A percentile compares a stretch with the other conserved stretches of the same genome.
phyloP scores from a whole-genome alignment of 768 basidiomycete genomes.

The Glaciozyma antarctica region DNA sequence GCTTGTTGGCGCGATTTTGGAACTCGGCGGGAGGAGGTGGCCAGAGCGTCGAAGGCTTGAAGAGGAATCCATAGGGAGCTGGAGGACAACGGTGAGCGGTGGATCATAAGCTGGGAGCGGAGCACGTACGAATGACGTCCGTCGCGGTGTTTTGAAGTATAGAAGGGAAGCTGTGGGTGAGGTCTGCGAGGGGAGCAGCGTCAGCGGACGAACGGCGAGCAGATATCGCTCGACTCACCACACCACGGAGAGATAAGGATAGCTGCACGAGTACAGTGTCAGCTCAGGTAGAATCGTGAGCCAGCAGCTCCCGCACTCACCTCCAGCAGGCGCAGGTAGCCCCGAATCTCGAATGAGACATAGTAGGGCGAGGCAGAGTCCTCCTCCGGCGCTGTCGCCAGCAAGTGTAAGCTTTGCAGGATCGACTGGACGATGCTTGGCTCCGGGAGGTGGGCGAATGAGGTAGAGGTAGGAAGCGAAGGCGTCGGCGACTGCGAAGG shows the following conservation, averaged over 20 bases:
- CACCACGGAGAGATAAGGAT: constrained; percentile 89
- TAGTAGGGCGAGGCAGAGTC: constrained; percentile 68
- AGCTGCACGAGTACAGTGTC: constrained; percentile 39
- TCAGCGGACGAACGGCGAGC: not conserved
- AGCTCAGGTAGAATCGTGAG: not conserved
- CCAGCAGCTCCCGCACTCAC: not conserved
- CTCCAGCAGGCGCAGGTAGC: constrained; percentile 71
- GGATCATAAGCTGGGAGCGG: not conserved
- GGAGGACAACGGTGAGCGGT: not conserved
- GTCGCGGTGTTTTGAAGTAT: constrained; percentile 74
- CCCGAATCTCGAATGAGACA: constrained; percentile 73
- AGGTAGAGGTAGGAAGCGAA: constrained; percentile 84
- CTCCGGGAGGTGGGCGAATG: constrained; percentile 70
- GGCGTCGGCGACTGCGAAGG: constrained; percentile 59
- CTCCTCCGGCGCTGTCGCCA: constrained; percentile 91
- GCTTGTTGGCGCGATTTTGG: constrained; percentile 32
- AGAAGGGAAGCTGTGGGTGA: constrained; percentile 93
- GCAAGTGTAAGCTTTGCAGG: constrained; percentile 74
- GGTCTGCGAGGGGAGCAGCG: constrained; percentile 41
- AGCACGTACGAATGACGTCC: constrained; percentile 40
- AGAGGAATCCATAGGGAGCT: constrained; percentile 42
- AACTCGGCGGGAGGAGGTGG: constrained; percentile 40
- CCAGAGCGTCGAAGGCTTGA: constrained; percentile 42
- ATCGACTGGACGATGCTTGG: constrained; percentile 66
- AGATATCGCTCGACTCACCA: constrained; percentile 1